A percentile compares a stretch with the other conserved stretches of the same genome.
phyloP scores from a whole-genome alignment of 2,329 filamentous ascomycete genomes.

The Cladosporium sp. region DNA sequence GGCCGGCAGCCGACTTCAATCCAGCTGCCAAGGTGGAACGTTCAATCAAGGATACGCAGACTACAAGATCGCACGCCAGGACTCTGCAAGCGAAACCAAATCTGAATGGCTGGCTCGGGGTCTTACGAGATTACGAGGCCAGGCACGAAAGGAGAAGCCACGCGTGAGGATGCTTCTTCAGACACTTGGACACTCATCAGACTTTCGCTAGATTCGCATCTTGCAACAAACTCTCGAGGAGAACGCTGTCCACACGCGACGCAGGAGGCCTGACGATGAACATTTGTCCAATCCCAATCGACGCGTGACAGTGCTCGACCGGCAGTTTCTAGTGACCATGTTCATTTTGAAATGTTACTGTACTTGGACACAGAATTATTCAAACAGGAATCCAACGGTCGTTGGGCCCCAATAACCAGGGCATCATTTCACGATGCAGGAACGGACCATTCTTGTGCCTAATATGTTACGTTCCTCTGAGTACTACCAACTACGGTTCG shows the following conservation, averaged over 20 bases:
- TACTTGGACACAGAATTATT: too few species aligned
- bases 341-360: too few species aligned
- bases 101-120: not conserved
- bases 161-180: not conserved
- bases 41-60: not conserved
- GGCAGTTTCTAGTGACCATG: too few species aligned
- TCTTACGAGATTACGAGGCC: not conserved
- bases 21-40: not conserved
- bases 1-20: not conserved
- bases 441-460: not conserved
- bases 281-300: too few species aligned
- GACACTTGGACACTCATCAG: not conserved
- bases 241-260: not conserved
- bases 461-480: not conserved
- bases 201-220: constrained; percentile 5
- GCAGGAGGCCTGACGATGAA: not conserved
- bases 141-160: not conserved
- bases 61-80: not conserved
- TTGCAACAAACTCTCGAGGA: constrained; percentile 1
- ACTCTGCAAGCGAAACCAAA: not conserved
- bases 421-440: not conserved
- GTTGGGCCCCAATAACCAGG: not conserved
- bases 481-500: too few species aligned
- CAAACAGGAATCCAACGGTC: not conserved
- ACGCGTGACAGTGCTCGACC: too few species aligned